phyloP scores from a whole-genome alignment of 2,329 filamentous ascomycete genomes.

The Botryosphaeria agaves region DNA sequence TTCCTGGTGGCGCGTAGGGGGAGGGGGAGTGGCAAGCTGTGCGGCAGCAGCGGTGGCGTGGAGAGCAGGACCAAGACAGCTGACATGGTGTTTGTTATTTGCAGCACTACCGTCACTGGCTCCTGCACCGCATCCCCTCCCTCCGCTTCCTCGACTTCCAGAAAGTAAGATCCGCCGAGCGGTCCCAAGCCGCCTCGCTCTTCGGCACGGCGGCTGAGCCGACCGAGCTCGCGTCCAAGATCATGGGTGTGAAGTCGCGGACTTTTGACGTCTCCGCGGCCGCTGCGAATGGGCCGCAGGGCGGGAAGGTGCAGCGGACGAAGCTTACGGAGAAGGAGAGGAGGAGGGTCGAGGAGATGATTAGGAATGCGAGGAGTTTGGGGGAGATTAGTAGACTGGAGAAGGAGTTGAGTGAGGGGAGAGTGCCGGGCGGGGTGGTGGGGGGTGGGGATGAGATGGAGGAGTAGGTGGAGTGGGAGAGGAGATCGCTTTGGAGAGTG shows the following conservation, averaged over 20 bases:
- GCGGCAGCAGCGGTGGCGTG: too few relatives aligned
- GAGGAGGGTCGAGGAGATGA: slow-evolving; percentile 68
- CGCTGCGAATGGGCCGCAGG: slow-evolving; percentile 19
- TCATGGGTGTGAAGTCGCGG: slow-evolving; percentile 70
- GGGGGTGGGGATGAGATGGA: slow-evolving; percentile 15
- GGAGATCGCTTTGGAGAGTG: too few relatives aligned
- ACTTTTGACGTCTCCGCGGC: slow-evolving; percentile 44
- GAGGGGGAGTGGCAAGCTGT: too few relatives aligned
- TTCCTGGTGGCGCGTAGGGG: too few relatives aligned
- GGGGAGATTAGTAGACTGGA: slow-evolving; percentile 82
- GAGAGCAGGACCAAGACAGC: too few relatives aligned
- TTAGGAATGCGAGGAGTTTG: slow-evolving; percentile 73
- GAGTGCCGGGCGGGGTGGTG: slow-evolving; percentile 51
- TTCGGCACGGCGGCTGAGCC: slow-evolving; percentile 70
- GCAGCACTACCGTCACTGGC: slow-evolving; percentile 82
- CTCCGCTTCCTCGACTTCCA: slow-evolving; percentile 85
- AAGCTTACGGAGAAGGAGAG: slow-evolving; percentile 81
- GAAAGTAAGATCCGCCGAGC: slow-evolving; percentile 79
- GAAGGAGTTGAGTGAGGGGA: slow-evolving; percentile 79
- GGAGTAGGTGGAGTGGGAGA: too few relatives aligned
- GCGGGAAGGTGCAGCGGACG: slow-evolving; percentile 53
- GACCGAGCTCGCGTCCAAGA: slow-evolving; percentile 64
- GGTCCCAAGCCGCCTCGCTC: slow-evolving; percentile 55
- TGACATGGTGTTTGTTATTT: too few relatives aligned
- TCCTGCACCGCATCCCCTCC: slow-evolving; percentile 70